Evolutionary conservation across 176 grass and related monocot genomes (phyloP), one percentile per base, ranked within the genome.

Genomic region (Cenchrus americanus): DNA sequence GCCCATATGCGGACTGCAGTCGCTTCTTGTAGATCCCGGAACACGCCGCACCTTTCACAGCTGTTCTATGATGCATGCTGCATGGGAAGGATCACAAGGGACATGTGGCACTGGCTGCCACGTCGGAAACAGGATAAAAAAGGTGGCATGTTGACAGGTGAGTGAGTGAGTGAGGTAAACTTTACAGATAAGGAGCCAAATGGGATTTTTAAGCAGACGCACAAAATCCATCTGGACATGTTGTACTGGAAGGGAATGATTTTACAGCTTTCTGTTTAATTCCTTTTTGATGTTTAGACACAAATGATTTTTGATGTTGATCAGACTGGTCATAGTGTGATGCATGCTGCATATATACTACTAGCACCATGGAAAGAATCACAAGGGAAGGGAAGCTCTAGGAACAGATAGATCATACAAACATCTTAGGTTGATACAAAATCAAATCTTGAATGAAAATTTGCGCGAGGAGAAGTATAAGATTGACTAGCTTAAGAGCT

Each of bases 21-120:
- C 34, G 73, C 54, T 75, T 52, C 73, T 78, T 69, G 62, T 12
- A 78, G 41, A 69, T 58, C 23, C 30, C 41, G 42, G n/a, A 61
- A 71, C 68, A 72, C 53, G 14, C 26, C n/a, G 27, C 44, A 62
- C 44, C 64, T 83, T 65, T 64, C 4, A 30, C 27, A 73, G 43
- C 55, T 40, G 42, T 71, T 62, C 50, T 58, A 17, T 49, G 69
- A 46, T 83, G 80, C 77, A 66, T 66, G 46, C 68, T 30, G 78
- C 62, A 30, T n/a, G 62, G 47, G 12, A 21, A 58, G 14, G 19
- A 19, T 73, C 22, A 26, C 18, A 59, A 23, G 57, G 57, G 21
- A 59, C 55, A 58, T 58, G 2, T 58, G 1, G 54, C 54, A 58
- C 8, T 19, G 7, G 19, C 54, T 58, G 54, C 54, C 54, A 58